Base-by-base conservation (phyloP, 768 basidiomycete genomes). In the Candolleomyces efflorescens region DNA sequence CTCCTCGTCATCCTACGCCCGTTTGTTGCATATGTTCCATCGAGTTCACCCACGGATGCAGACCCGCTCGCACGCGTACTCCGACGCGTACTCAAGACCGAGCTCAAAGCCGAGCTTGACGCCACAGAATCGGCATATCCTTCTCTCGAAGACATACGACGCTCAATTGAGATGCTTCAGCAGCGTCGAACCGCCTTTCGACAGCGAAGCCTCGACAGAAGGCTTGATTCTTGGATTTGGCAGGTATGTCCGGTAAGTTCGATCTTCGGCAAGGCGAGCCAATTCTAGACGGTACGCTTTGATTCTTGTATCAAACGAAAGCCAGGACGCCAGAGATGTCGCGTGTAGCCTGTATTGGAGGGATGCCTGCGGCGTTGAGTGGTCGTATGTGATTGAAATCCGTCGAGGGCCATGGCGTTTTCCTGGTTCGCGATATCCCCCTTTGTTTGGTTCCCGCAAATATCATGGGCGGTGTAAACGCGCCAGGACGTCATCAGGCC, bases 251-350 rank as follows among this genome's bases (percentile, higher is more conserved):
- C 32, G 7, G 32, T 7, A 32, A 5, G 32, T 11, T 32, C 32
- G 32, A 32, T 32, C 32, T 32, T 32, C 32, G 11, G 32, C 32
- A 5, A 32, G 32, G 32, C 32, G 7, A 32, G 61, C 52, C 72
- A 74, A 84, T 90, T 75, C 79, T 68, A 70, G 71, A 85, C 79
- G 78, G 83, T 87, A 87, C 73, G 70, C 61, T 60, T 71, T 74
- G 77, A 69, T 88, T 83, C 72, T 83, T 88, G 78, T 78, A 83
- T 75, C 59, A 60, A 51, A 54, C 22, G 59, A 56, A 59, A 69
- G 68, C 66, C 57, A 62, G 48, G 22, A 43, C 43, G 49, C 32
- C 36, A 55, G 41, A 59, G 56, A 66, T 49, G 58, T 54, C 52
- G 59, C 63, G 62, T 52, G 26, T 59, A 36, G 61, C 55, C 39